phyloP scores from a whole-genome alignment of 169 alveolate genomes.

The Amoebophrya sp. region DNA sequence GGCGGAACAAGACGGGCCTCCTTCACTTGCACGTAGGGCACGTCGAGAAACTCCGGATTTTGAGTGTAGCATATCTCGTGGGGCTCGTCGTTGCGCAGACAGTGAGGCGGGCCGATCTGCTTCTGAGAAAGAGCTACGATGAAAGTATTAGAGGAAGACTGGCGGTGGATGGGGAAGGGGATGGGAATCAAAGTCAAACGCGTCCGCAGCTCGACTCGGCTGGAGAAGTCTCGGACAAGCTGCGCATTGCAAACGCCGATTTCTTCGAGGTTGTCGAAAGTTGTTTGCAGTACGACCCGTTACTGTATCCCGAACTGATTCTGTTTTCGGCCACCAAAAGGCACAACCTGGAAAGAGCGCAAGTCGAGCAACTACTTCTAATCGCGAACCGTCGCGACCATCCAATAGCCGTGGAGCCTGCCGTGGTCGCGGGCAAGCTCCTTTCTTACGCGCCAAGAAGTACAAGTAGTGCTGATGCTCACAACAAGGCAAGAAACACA shows the following conservation, averaged over 20 bases:
- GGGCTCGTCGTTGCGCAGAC: neutral
- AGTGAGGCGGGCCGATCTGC: neutral
- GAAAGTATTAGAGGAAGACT: neutral
- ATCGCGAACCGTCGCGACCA: neutral
- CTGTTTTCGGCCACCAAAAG: neutral
- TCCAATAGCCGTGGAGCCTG: neutral
- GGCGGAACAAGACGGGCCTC: neutral
- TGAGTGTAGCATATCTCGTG: neutral
- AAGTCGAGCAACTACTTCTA: neutral
- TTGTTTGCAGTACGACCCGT: neutral
- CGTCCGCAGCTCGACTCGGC: too few relatives aligned
- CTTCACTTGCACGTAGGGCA: neutral
- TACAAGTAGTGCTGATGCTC: too few relatives aligned
- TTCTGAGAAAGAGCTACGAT: neutral
- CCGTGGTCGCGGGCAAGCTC: neutral
- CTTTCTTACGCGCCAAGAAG: too few relatives aligned
- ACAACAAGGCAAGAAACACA: too few relatives aligned
- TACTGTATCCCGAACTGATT: neutral
- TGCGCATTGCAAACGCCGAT: neutral
- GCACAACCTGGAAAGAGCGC: neutral
- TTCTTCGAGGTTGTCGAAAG: neutral
- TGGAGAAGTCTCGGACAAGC: neutral
- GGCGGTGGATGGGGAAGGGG: too few relatives aligned
- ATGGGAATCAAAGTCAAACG: neutral
- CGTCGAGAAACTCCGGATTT: neutral